phyloP scores from a whole-genome alignment of 371 early-diverging fungal species.

The Mortierella polycephala region DNA sequence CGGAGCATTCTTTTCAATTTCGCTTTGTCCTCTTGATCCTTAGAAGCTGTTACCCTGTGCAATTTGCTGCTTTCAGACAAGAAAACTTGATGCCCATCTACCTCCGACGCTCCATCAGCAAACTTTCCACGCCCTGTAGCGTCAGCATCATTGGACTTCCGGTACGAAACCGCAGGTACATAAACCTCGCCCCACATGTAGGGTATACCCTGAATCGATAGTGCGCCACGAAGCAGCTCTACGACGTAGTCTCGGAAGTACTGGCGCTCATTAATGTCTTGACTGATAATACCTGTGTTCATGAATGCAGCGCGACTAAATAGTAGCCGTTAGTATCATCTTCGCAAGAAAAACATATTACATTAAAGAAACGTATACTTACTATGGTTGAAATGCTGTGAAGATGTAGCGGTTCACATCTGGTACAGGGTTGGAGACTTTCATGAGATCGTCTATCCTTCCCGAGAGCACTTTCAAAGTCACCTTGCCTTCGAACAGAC shows the following conservation, averaged over 20 bases:
- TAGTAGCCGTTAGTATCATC: not conserved
- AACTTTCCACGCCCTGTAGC: slow-evolving; percentile 27
- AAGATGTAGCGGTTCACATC: slow-evolving; percentile 25
- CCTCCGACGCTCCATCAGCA: slow-evolving; percentile 31
- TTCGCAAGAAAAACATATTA: not conserved
- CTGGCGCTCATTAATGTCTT: slow-evolving; percentile 20
- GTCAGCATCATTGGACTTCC: slow-evolving; percentile 13
- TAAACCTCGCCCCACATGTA: slow-evolving; percentile 28
- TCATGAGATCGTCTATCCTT: slow-evolving; percentile 23
- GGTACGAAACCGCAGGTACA: slow-evolving; percentile 28
- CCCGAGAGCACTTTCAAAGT: slow-evolving; percentile 12
- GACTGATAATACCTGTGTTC: slow-evolving; percentile 10
- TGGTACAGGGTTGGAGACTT: slow-evolving; percentile 22
- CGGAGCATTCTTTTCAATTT: slow-evolving; percentile 30
- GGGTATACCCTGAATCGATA: slow-evolving; percentile 16
- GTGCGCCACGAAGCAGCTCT: slow-evolving; percentile 30
- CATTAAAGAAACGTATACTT: slow-evolving; percentile 6
- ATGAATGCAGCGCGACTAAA: slow-evolving; percentile 14
- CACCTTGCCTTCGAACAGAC: slow-evolving; percentile 9
- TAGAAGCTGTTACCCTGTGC: slow-evolving; percentile 12
- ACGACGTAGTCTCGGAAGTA: slow-evolving; percentile 31
- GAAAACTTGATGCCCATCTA: slow-evolving; percentile 21
- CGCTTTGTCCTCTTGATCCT: slow-evolving; percentile 21
- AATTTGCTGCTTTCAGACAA: slow-evolving; percentile 27
- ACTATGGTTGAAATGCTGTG: slow-evolving; percentile 25